Evolutionary conservation across 2,329 filamentous ascomycete species (phyloP), one percentile per base, ranked within the genome.

Genomic region (Botrytis hyacinthi): DNA sequence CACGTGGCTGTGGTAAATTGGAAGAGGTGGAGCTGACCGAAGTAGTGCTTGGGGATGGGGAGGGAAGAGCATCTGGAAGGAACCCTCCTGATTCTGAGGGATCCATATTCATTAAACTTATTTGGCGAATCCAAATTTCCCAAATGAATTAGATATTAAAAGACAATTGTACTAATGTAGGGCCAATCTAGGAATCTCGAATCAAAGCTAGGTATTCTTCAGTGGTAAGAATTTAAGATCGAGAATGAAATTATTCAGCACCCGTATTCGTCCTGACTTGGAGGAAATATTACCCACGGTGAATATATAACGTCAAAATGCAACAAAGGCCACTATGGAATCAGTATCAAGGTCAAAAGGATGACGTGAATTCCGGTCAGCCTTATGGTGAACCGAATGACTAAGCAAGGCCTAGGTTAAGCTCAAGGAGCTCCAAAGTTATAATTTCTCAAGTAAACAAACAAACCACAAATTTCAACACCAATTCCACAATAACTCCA

Each of bases 1-100:
- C 81, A 61, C 89, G 84, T 0, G 89, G 89, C 70, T 86, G 87
- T 8, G 89, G 89, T 8, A 91, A 83, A 12, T 81, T 81, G 16
- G 84, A 79, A 29, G 74, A 63, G 29, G 73, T 76, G 32, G 75
- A 76, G 42, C 70, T 83, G 60, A 80, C 82, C 10, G 87, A 88
- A 20, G 84, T 79, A 18, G 82, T 82, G 73, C 85, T 88, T 5
- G 87, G 87, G 0, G 88, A 83, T 1, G 88, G 88, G 3, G 88
- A 90, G 0, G 86, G 87, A 6, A 57, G 72, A n/a, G 78, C 78
- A 16, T 75, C 71, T n/a, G 82, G 84, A n/a, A 90, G 69, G 77
- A 90, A 90, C 51, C 88, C 88, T 3, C 87, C 88, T 12, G 77
- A 65, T 71, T 73, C 73, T 37, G 62, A 35, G 29, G 26, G 61